Conservation (phyloP, 805 yeast genomes). For the Barnettozyma californica region DNA sequence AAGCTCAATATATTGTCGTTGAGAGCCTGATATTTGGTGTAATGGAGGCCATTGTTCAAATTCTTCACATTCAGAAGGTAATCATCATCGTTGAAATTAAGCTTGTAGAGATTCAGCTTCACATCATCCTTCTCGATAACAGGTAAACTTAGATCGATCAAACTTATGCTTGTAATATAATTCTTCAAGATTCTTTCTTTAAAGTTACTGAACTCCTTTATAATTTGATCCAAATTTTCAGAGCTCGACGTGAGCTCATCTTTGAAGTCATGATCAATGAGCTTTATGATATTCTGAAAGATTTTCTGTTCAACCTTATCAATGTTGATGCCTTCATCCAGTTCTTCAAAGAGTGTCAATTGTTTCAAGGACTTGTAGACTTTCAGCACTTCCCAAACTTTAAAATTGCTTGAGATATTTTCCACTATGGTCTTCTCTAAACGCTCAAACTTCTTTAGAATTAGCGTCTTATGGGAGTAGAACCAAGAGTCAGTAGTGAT, state of each 20-base stretch:
- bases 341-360: background rate
- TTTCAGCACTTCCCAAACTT: slow-evolving; percentile 6
- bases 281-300: slow-evolving; percentile 1
- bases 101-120: slow-evolving; percentile 8
- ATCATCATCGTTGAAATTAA: slow-evolving; percentile 6
- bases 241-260: background rate
- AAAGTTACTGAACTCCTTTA: background rate
- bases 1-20: background rate
- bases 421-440: background rate
- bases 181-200: background rate
- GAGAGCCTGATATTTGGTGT: slow-evolving; percentile 6
- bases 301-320: slow-evolving; percentile 1
- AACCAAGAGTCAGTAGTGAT: slow-evolving; percentile 2
- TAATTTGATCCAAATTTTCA: slow-evolving; percentile 2
- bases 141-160: background rate
- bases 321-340: background rate
- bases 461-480: background rate
- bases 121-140: background rate
- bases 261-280: background rate
- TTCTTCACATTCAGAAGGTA: slow-evolving; percentile 8
- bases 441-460: slow-evolving; percentile 4
- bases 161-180: background rate
- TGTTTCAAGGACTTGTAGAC: slow-evolving; percentile 3
- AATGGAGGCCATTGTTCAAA: slow-evolving; percentile 12
- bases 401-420: slow-evolving; percentile 2